Conservation (phyloP, 148 eudicot genomes). For the Nepenthes gracilis region DNA sequence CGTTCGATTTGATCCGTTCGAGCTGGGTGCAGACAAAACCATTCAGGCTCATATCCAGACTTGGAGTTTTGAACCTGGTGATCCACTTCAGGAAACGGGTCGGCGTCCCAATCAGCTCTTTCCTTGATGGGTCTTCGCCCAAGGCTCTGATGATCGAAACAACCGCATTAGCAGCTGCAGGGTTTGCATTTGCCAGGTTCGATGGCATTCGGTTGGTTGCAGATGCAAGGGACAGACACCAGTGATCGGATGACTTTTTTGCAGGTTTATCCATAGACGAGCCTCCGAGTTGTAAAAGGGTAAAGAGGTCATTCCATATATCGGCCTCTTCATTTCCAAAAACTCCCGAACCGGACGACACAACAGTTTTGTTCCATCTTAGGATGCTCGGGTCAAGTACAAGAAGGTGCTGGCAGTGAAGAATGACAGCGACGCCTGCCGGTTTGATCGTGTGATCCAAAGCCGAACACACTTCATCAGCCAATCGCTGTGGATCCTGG, state of each 20-base stretch:
- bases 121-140: conserved; percentile 78
- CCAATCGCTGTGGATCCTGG: conserved; percentile 75
- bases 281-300: conserved; percentile 45
- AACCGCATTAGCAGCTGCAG: conserved; percentile 54
- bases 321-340: conserved; percentile 35
- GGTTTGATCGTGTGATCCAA: conserved; percentile 55
- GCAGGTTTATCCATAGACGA: conserved; percentile 17
- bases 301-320: conserved; percentile 52
- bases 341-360: conserved; percentile 62
- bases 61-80: conserved; percentile 43
- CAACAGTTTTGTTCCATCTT: conserved; percentile 31
- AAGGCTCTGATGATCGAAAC: conserved; percentile 43
- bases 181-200: conserved; percentile 19
- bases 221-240: conserved; percentile 55
- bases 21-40: conserved; percentile 21
- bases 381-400: conserved; percentile 33
- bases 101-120: conserved; percentile 72
- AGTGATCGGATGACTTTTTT: conserved; percentile 13
- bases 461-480: conserved; percentile 63
- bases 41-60: conserved; percentile 59
- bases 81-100: conserved; percentile 64
- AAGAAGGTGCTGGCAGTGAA: conserved; percentile 65
- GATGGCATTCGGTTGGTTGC: conserved; percentile 6
- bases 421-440: conserved; percentile 62
- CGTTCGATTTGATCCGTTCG: conserved; percentile 21